Evolutionary conservation across 2,329 filamentous ascomycete species (phyloP).

Genomic region (Chalaropsis ovoidea): DNA sequence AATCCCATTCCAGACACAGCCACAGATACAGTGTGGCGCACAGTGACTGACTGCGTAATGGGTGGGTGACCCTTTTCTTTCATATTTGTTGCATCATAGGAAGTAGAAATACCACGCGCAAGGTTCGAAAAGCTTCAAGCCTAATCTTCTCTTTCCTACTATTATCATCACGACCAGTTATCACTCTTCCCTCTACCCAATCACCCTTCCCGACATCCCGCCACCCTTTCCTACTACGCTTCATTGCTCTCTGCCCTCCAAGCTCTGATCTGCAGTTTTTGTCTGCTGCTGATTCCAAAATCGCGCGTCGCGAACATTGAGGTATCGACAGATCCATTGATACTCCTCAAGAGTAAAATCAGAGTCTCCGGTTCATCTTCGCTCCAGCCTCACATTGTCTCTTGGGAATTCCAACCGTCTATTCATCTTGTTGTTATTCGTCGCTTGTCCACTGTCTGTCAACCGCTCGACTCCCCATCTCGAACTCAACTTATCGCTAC

Average conservation of each 20-base stretch:
- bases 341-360: too few relatives aligned
- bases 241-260: background rate
- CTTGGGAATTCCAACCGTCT: too few relatives aligned
- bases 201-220: background rate
- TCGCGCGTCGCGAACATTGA: too few relatives aligned
- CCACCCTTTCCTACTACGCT: background rate
- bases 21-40: constrained; percentile 1
- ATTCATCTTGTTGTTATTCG: background rate
- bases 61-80: background rate
- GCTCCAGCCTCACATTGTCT: too few relatives aligned
- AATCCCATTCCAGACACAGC: background rate
- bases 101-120: constrained; percentile 1
- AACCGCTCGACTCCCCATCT: background rate
- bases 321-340: too few relatives aligned
- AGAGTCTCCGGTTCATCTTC: too few relatives aligned
- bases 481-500: background rate
- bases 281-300: too few relatives aligned
- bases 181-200: background rate
- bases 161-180: background rate
- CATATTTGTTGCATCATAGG: background rate
- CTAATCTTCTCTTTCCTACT: background rate
- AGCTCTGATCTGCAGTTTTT: too few relatives aligned
- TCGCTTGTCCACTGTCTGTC: background rate
- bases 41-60: background rate
- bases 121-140: background rate